phyloP scores from a whole-genome alignment of 371 early-diverging fungal genomes.

The Rhizopus stolonifer region DNA sequence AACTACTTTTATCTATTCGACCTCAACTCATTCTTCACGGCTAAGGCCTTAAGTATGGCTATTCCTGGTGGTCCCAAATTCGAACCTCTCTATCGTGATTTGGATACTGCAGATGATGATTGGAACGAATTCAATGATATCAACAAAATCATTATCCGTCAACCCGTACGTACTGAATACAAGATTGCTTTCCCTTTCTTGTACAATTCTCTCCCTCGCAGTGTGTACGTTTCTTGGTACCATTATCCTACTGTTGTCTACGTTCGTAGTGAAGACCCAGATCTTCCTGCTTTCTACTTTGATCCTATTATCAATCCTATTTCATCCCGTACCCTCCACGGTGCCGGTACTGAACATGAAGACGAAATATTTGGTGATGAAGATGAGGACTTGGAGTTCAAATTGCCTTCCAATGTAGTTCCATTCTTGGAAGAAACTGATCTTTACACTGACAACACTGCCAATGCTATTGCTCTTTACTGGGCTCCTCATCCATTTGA shows the following conservation, averaged over 20 bases:
- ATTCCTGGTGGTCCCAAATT: slow-evolving; percentile 99
- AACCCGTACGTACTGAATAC: slow-evolving; percentile 97
- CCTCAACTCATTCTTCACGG: slow-evolving; percentile 91
- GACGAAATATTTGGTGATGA: slow-evolving; percentile 87
- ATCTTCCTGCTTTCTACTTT: slow-evolving; percentile 95
- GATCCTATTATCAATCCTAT: slow-evolving; percentile 98
- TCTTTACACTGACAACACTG: slow-evolving; percentile 89
- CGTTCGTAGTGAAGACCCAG: slow-evolving; percentile 90
- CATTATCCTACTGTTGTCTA: slow-evolving; percentile 91
- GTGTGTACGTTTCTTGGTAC: slow-evolving; percentile 91
- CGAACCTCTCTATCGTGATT: slow-evolving; percentile 94
- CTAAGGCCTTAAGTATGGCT: slow-evolving; percentile 98
- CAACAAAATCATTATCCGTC: slow-evolving; percentile 98
- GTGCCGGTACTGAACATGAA: slow-evolving; percentile 62
- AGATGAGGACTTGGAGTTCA: slow-evolving; percentile 70
- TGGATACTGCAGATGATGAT: slow-evolving; percentile 96
- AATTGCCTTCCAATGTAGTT: slow-evolving; percentile 75
- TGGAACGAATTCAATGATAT: slow-evolving; percentile 99
- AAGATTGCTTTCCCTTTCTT: slow-evolving; percentile 97
- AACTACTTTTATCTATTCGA: slow-evolving; percentile 98
- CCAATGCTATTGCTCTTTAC: slow-evolving; percentile 89
- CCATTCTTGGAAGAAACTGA: slow-evolving; percentile 83
- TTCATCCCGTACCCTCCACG: slow-evolving; percentile 73
- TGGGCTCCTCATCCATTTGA: slow-evolving; percentile 98
- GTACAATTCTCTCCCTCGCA: slow-evolving; percentile 94